Percentiles rank a stretch among this genome's conserved stretches.
phyloP scores from a whole-genome alignment of 768 basidiomycete genomes.

The Tricholoma matsutake region DNA sequence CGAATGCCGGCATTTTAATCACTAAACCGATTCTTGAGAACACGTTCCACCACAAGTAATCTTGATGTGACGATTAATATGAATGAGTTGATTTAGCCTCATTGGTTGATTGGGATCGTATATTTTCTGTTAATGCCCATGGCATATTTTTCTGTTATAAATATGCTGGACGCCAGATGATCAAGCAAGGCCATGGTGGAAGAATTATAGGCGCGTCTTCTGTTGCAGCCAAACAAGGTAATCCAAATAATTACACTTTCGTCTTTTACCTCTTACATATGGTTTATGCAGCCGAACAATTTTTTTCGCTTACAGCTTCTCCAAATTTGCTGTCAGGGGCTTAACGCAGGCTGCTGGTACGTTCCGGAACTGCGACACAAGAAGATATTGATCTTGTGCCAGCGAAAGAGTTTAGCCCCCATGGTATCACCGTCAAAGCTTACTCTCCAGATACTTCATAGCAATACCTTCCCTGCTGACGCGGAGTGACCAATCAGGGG shows the following conservation, averaged over 20 bases:
- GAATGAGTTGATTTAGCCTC: conserved; percentile 20
- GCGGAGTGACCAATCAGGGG: conserved; percentile 6
- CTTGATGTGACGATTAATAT: too few species aligned
- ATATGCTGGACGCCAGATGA: conserved; percentile 32
- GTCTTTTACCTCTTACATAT: neutral
- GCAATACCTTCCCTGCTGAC: neutral
- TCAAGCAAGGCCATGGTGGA: conserved; percentile 33
- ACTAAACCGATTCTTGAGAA: conserved; percentile 19
- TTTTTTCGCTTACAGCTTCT: conserved; percentile 28
- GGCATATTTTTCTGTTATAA: conserved; percentile 33
- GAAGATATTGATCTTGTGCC: neutral
- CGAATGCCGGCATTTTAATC: conserved; percentile 31
- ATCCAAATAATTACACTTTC: neutral
- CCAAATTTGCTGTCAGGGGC: conserved; percentile 40
- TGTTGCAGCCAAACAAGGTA: conserved; percentile 32
- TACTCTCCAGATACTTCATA: conserved; percentile 14
- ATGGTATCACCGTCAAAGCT: conserved; percentile 24
- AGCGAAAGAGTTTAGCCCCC: conserved; percentile 16
- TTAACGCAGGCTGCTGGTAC: conserved; percentile 32
- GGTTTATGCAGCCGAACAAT: conserved; percentile 5
- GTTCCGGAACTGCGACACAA: neutral
- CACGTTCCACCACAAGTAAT: conserved; percentile 6
- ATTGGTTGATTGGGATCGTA: conserved; percentile 25
- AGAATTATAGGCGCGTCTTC: conserved; percentile 33
- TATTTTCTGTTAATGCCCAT: conserved; percentile 27